Evolutionary conservation across 2,329 filamentous ascomycete genomes (phyloP), one percentile per base, ranked within the genome.

Genomic region (Zymoseptoria passerinii): DNA sequence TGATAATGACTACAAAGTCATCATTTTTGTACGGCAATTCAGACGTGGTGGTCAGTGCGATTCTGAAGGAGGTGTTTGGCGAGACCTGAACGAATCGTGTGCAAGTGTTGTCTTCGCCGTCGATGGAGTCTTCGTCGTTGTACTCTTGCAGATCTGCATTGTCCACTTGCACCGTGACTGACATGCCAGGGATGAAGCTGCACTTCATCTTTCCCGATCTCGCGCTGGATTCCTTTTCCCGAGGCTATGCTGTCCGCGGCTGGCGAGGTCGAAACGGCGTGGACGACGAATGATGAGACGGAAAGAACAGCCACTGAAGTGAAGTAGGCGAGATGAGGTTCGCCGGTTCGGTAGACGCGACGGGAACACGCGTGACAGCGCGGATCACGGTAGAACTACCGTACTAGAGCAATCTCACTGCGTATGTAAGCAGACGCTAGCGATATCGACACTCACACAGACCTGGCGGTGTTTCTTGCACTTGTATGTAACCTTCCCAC

Each of bases 81-180:
- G 48, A 27, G 10, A 58, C 58, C n/a, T 67, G 65, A 1, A 68
- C 54, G 49, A 62, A 67, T 7, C 53, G 57, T 0, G 57, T 57
- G 7, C 53, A 55, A 2, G 48, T 55, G 6, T 51, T 48, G 0
- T n/a, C 18, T 2, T 61, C 52, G 1, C 53, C 29, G 28, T 57
- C 48, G 9, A 49, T 28, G 2, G 19, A 20, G 18, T 62, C 61
- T 1, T 63, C 59, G 8, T 59, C 58, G 8, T 60, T 52, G 49
- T 65, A 59, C 53, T 68, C 66, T 1, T 58, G 7, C 1, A 65
- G 60, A 0, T 28, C 23, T 1, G 18, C 18, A 1, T 57, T 55
- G 29, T 58, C 28, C 6, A 66, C 58, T 2, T 27, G 23, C 2
- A 68, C 48, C 3, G 52, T 50, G 13, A 64, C 63, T 5, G 16